phyloP scores from a whole-genome alignment of 2,329 filamentous ascomycete species.

The Fusarium tanahbumbuense region DNA sequence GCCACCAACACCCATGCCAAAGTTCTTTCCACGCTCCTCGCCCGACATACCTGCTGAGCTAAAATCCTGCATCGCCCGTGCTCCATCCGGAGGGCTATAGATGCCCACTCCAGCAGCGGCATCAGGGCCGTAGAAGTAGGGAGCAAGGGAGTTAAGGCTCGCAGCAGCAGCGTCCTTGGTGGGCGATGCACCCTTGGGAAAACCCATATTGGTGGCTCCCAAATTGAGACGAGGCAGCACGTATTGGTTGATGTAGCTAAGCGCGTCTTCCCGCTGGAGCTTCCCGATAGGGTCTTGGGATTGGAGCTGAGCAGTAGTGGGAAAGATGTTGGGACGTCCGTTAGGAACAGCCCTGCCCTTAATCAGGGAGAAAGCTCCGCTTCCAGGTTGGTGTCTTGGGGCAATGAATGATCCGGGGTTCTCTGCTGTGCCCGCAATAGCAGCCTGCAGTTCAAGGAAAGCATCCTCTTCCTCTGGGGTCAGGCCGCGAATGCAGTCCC shows the following conservation, averaged over 20 bases:
- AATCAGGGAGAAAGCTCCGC: slow-evolving; percentile 70
- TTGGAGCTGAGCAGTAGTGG: slow-evolving; percentile 59
- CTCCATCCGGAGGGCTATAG: slow-evolving; percentile 54
- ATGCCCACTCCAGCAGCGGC: slow-evolving; percentile 59
- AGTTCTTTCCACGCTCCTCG: slow-evolving; percentile 49
- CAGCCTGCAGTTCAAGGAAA: slow-evolving; percentile 75
- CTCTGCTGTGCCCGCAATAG: slow-evolving; percentile 61
- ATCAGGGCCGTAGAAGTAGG: slow-evolving; percentile 65
- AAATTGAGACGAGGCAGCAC: slow-evolving; percentile 70
- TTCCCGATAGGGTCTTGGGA: slow-evolving; percentile 70
- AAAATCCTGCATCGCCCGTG: slow-evolving; percentile 52
- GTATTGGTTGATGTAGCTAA: slow-evolving; percentile 77
- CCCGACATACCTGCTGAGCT: slow-evolving; percentile 45
- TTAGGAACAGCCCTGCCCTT: slow-evolving; percentile 74
- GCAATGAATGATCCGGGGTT: slow-evolving; percentile 68
- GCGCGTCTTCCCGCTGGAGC: slow-evolving; percentile 73
- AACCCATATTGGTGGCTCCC: slow-evolving; percentile 59
- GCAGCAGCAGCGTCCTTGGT: slow-evolving; percentile 60
- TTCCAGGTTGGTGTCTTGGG: slow-evolving; percentile 64
- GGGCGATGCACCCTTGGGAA: slow-evolving; percentile 53
- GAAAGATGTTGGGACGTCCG: slow-evolving; percentile 71
- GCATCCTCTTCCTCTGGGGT: slow-evolving; percentile 75
- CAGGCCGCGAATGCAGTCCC: slow-evolving; percentile 80
- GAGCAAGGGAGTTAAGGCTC: slow-evolving; percentile 66
- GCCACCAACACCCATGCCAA: slow-evolving; percentile 51